Percentiles rank a stretch among this genome's conserved stretches.
Evolutionary conservation across 441 rosid species (phyloP).

Genomic region (Euphorbia corollata): DNA sequence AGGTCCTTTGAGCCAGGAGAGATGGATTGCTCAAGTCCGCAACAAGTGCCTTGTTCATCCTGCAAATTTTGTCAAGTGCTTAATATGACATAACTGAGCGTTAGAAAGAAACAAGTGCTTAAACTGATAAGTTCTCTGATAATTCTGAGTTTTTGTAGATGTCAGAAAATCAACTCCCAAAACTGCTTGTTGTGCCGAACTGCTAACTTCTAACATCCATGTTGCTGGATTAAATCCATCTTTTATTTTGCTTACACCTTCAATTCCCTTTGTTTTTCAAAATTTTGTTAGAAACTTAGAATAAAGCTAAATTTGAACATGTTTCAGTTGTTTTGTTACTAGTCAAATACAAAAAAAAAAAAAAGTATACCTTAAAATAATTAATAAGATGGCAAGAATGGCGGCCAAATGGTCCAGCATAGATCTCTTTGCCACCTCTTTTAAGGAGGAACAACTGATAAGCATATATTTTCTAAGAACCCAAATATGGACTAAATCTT

Average conservation of each 20-base stretch:
- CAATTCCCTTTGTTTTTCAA: slow-evolving; percentile 33
- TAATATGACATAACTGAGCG: neutral
- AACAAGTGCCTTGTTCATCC: slow-evolving; percentile 66
- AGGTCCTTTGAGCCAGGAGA: slow-evolving; percentile 54
- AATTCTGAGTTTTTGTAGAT: slow-evolving; percentile 55
- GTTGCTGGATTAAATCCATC: slow-evolving; percentile 82
- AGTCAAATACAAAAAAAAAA: neutral
- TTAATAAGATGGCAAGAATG: slow-evolving; percentile 50
- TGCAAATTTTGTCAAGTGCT: slow-evolving; percentile 18
- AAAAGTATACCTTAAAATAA: slow-evolving; percentile 56
- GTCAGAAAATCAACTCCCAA: slow-evolving; percentile 49
- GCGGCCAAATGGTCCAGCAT: slow-evolving; percentile 64
- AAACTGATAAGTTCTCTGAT: slow-evolving; percentile 29
- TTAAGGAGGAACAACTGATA: slow-evolving; percentile 61
- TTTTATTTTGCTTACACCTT: slow-evolving; percentile 58
- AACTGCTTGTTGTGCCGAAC: slow-evolving; percentile 43
- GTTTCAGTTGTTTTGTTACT: neutral
- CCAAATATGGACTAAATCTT: neutral
- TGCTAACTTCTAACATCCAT: slow-evolving; percentile 77
- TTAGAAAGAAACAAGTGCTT: neutral
- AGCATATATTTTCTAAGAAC: neutral
- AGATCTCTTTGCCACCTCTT: slow-evolving; percentile 76
- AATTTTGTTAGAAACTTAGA: too few species aligned
- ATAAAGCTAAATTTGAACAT: too few species aligned
- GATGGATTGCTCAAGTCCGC: slow-evolving; percentile 46